These are phyloP conservation scores for Botrytis tulipae DNA, from an alignment of 2,329 filamentous ascomycete genomes.

Conservation along the genomic window DNA sequence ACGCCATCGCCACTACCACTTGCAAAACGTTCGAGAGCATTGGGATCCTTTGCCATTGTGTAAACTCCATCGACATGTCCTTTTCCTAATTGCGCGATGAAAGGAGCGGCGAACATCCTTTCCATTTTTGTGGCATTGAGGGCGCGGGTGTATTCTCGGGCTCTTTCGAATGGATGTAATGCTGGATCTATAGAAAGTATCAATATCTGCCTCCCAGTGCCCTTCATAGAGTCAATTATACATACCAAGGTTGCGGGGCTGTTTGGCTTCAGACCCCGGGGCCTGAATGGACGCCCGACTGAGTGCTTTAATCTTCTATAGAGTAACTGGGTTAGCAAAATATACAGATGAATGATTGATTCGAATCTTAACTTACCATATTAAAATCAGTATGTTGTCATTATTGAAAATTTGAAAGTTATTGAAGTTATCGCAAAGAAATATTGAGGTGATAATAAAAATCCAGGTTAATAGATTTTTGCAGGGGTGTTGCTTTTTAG, in stretches of 20 bases:
- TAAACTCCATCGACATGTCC: conserved; percentile 93
- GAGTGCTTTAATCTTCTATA: conserved; percentile 63
- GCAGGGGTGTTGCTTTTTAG: conserved; percentile 28
- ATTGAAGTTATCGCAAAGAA: conserved; percentile 8
- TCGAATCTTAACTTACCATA: conserved; percentile 34
- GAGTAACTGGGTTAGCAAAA: conserved; percentile 2
- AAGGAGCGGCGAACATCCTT: conserved; percentile 85
- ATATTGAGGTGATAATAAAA: conserved; percentile 12
- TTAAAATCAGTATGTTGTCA: conserved; percentile 29
- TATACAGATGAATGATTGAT: not conserved
- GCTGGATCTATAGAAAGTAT: conserved; percentile 14
- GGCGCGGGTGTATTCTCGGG: conserved; percentile 77
- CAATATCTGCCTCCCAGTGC: not conserved
- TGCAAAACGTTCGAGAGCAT: conserved; percentile 70
- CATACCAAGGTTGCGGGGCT: conserved; percentile 68
- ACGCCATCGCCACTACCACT: conserved; percentile 89
- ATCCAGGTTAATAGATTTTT: conserved; percentile 23
- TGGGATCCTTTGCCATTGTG: conserved; percentile 75
- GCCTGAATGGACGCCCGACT: conserved; percentile 65
- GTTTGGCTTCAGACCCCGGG: conserved; percentile 62
- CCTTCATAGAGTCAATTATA: not conserved
- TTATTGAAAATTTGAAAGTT: conserved; percentile 13
- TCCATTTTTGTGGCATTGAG: conserved; percentile 88
- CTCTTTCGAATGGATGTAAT: conserved; percentile 73
- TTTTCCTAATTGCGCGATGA: conserved; percentile 79